phyloP scores from a whole-genome alignment of 2,329 filamentous ascomycete genomes.

The Tolypocladium album region DNA sequence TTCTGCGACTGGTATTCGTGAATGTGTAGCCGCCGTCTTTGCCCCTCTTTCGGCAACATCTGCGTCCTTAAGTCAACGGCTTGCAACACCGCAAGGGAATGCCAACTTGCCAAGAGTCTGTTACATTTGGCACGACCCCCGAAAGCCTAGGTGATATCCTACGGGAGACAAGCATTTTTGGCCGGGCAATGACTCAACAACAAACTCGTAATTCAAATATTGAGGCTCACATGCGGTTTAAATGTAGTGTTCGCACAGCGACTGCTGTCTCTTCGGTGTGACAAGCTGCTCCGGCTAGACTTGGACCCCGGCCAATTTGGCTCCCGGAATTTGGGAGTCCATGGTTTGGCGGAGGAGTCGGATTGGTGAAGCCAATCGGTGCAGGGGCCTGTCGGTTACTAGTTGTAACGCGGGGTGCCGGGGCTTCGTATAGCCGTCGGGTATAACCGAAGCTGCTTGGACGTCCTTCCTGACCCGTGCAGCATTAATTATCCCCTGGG shows the following conservation, averaged over 20 bases:
- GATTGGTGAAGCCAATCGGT: not conserved
- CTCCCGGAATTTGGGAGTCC: too few relatives aligned
- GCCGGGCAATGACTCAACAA: not conserved
- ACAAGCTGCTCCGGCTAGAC: not conserved
- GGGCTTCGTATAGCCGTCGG: not conserved
- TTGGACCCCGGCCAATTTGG: not conserved
- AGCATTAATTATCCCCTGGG: too few relatives aligned
- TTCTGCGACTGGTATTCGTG: conserved; percentile 17
- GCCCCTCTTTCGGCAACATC: not conserved
- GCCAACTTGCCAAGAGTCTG: too few relatives aligned
- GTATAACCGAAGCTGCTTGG: too few relatives aligned
- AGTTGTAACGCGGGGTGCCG: not conserved
- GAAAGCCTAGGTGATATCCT: not conserved
- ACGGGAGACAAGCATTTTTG: not conserved
- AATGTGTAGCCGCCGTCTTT: conserved; percentile 11
- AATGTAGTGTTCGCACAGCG: not conserved
- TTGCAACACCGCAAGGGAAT: not conserved
- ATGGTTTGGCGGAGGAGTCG: too few relatives aligned
- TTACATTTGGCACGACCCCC: not conserved
- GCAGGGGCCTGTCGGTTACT: not conserved
- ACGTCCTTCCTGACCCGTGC: too few relatives aligned
- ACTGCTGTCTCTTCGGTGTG: not conserved
- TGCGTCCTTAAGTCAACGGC: not conserved
- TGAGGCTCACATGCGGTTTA: not conserved
- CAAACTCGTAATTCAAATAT: not conserved